phyloP scores from a whole-genome alignment of 2,329 filamentous ascomycete genomes.

The Didymosphaeria variabile region DNA sequence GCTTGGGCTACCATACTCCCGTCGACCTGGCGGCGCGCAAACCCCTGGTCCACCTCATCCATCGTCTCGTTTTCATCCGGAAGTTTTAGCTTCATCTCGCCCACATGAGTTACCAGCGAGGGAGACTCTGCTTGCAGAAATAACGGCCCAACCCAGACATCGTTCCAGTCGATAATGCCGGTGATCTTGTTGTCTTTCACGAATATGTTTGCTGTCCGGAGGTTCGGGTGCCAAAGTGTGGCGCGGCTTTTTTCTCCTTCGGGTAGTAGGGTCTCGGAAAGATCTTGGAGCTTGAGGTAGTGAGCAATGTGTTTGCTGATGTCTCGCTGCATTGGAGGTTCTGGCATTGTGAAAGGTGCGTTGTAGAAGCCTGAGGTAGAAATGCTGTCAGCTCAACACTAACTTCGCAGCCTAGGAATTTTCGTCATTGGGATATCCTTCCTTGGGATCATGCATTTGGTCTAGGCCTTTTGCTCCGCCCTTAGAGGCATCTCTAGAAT shows the following conservation, averaged over 20 bases:
- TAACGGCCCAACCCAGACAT: neutral
- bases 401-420: too few relatives aligned
- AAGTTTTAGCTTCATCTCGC: neutral
- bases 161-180: neutral
- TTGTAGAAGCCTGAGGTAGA: neutral
- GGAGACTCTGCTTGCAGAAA: neutral
- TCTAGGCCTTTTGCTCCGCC: too few relatives aligned
- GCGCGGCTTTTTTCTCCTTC: neutral
- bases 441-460: too few relatives aligned
- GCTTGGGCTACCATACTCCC: neutral
- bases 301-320: slow-evolving; percentile 2
- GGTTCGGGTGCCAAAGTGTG: neutral
- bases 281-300: neutral
- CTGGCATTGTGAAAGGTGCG: neutral
- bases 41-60: neutral
- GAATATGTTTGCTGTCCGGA: neutral
- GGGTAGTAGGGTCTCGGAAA: neutral
- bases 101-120: neutral
- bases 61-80: neutral
- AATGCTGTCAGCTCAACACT: neutral
- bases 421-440: too few relatives aligned
- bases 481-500: neutral
- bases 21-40: neutral
- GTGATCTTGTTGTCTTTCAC: neutral
- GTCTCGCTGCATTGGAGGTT: slow-evolving; percentile 1